These are phyloP conservation scores for Triticum dicoccoides DNA, from an alignment of 176 grass and related monocot genomes.

Conservation along the genomic window DNA sequence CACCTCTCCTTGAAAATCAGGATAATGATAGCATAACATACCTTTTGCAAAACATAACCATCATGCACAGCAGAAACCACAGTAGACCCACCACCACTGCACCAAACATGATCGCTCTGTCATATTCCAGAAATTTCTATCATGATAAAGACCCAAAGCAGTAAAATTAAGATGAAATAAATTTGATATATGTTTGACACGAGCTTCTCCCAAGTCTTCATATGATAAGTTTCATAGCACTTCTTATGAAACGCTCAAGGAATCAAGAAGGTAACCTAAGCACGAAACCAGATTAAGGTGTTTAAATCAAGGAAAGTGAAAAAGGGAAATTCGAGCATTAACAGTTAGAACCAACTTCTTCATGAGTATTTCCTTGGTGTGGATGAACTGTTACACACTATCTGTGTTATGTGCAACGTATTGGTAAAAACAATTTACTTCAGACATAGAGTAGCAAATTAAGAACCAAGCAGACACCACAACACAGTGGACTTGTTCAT, in stretches of 20 bases:
- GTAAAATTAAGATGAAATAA: constrained; percentile 7
- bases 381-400: neutral
- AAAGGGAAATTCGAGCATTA: neutral
- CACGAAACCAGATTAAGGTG: neutral
- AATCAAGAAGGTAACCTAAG: neutral
- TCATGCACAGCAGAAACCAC: constrained; percentile 93
- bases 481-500: neutral
- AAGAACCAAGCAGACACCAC: constrained; percentile 1
- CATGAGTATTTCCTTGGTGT: neutral
- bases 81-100: constrained; percentile 92
- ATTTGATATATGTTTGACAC: neutral
- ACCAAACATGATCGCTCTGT: constrained; percentile 35
- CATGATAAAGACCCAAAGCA: neutral
- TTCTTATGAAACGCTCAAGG: neutral
- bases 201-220: neutral
- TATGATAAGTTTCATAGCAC: neutral
- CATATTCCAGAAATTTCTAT: constrained; percentile 24
- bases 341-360: neutral
- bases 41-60: constrained; percentile 97
- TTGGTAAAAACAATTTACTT: constrained; percentile 12
- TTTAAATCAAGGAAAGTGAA: constrained; percentile 8
- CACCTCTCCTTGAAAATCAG: neutral
- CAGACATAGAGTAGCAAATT: neutral
- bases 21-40: constrained; percentile 27
- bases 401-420: neutral